Conservation (phyloP, 1,139 yeast genomes). For the Yarrowia galli region DNA sequence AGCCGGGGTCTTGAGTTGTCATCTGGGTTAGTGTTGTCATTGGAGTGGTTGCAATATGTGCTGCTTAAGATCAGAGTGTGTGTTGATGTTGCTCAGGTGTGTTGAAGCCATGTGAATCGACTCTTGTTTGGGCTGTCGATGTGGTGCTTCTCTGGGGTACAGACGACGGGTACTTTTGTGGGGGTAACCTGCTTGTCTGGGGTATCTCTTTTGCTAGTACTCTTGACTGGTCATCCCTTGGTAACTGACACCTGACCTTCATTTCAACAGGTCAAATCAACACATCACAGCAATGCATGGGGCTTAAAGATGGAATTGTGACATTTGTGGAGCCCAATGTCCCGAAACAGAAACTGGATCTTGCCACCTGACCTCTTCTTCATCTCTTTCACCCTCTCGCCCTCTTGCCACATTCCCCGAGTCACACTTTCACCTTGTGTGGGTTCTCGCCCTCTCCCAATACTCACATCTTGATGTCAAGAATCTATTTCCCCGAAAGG, state of each 20-base stretch:
- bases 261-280: neutral
- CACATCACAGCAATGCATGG: neutral
- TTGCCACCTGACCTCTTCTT: neutral
- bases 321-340: neutral
- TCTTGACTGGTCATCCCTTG: neutral
- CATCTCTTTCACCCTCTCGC: neutral
- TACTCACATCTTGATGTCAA: conserved; percentile 18
- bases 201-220: neutral
- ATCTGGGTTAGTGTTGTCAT: conserved; percentile 26
- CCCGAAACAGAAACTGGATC: neutral
- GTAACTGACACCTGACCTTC: conserved; percentile 1
- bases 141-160: neutral
- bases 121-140: neutral
- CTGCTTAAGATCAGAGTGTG: no score
- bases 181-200: neutral
- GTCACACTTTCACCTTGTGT: no score
- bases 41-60: no score
- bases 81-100: conserved; percentile 5
- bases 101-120: neutral
- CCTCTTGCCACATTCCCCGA: neutral
- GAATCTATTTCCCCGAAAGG: neutral
- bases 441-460: neutral
- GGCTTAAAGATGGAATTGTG: neutral
- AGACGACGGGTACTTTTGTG: neutral
- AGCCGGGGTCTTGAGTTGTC: conserved; percentile 33